Percentiles rank a stretch among this genome's conserved stretches.
phyloP scores from a whole-genome alignment of 352 stramenopile genomes.

The Globisporangium paddicum region DNA sequence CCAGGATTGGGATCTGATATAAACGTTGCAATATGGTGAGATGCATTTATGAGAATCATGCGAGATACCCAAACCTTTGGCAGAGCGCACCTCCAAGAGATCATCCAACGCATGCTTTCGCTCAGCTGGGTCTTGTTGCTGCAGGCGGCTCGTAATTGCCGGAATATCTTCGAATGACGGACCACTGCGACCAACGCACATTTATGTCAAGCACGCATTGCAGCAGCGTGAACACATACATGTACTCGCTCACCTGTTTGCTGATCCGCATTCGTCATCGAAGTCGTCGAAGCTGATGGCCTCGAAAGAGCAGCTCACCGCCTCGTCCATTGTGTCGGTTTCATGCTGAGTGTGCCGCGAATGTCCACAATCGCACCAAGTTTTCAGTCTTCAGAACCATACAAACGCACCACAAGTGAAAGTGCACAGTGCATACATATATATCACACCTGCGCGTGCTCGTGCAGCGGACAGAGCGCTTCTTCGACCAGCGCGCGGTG shows the following conservation, averaged over 20 bases:
- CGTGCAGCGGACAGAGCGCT: constrained; percentile 25
- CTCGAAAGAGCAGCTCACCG: constrained; percentile 27
- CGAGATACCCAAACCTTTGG: background rate
- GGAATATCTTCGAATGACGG: constrained; percentile 14
- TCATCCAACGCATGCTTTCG: constrained; percentile 9
- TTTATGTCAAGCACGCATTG: background rate
- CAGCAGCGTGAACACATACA: background rate
- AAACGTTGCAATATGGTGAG: background rate
- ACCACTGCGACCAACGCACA: background rate
- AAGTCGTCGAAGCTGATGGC: constrained; percentile 40
- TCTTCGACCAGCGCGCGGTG: constrained; percentile 36
- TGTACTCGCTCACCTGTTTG: constrained; percentile 28
- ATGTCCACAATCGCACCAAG: too few species aligned
- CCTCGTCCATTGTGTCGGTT: background rate
- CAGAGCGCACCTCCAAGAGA: constrained; percentile 7
- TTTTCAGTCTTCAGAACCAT: too few species aligned
- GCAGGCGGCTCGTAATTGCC: constrained; percentile 3
- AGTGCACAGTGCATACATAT: too few species aligned
- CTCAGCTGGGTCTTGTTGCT: background rate
- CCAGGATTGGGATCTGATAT: constrained; percentile 38
- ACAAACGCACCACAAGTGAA: background rate
- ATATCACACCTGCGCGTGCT: constrained; percentile 26
- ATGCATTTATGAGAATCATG: too few species aligned
- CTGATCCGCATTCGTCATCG: constrained; percentile 31
- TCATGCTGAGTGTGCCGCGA: background rate